phyloP scores from a whole-genome alignment of 73 alveolate genomes.

The Diophrys sp. region DNA sequence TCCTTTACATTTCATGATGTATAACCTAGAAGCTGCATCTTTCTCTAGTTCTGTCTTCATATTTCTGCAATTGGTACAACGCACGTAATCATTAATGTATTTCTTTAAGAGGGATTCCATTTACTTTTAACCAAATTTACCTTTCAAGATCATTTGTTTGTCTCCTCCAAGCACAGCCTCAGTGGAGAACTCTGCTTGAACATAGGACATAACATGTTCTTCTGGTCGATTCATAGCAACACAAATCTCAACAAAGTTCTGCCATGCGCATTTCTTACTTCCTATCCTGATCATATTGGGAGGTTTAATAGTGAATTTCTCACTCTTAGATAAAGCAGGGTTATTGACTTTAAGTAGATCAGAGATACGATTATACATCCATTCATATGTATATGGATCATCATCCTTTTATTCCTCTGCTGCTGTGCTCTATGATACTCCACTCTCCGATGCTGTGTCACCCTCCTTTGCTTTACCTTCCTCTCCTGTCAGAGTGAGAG shows the following conservation, averaged over 20 bases:
- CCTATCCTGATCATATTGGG: constrained; percentile 74
- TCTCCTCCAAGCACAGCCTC: constrained; percentile 89
- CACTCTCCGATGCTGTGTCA: not conserved
- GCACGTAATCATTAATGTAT: constrained; percentile 84
- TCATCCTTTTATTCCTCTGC: not conserved
- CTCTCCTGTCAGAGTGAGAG: not conserved
- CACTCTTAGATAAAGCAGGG: constrained; percentile 35
- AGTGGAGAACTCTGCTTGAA: constrained; percentile 81
- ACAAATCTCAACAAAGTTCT: constrained; percentile 61
- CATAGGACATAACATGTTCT: constrained; percentile 80
- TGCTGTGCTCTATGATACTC: too few relatives aligned
- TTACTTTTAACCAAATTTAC: constrained; percentile 62
- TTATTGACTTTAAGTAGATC: constrained; percentile 26
- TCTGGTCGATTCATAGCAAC: constrained; percentile 64
- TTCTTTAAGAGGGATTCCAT: constrained; percentile 72
- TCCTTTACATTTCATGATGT: constrained; percentile 70
- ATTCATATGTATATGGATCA: not conserved
- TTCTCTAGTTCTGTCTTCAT: constrained; percentile 69
- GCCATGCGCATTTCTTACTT: constrained; percentile 72
- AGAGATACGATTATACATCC: not conserved
- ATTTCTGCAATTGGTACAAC: constrained; percentile 84
- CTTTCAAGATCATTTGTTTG: constrained; percentile 61
- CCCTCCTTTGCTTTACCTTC: not conserved
- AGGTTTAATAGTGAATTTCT: constrained; percentile 43
- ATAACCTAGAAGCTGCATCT: constrained; percentile 77